These are phyloP conservation scores for Canariomyces notabilis DNA, from an alignment of 2,329 filamentous ascomycete species.

Conservation along the genomic window DNA sequence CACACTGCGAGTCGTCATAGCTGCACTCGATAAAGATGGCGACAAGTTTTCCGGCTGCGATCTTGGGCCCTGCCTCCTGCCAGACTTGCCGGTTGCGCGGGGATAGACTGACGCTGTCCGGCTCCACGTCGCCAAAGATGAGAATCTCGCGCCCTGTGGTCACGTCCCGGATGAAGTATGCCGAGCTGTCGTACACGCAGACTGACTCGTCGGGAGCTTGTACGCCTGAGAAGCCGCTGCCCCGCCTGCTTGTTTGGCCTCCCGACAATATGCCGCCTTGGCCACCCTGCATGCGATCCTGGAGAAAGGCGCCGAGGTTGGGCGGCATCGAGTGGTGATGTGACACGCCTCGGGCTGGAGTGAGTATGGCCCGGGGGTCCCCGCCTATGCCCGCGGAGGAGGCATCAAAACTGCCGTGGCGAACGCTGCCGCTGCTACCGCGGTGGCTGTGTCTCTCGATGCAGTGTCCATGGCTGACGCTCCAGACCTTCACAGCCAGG, in stretches of 20 bases:
- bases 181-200: constrained; percentile 82
- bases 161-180: constrained; percentile 84
- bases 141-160: constrained; percentile 70
- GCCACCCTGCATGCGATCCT: constrained; percentile 19
- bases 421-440: constrained; percentile 48
- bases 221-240: constrained; percentile 12
- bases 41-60: constrained; percentile 64
- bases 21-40: constrained; percentile 96
- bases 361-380: constrained; percentile 16
- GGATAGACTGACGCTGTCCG: constrained; percentile 75
- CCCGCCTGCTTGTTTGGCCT: constrained; percentile 3
- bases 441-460: constrained; percentile 67
- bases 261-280: background rate
- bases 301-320: constrained; percentile 22
- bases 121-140: constrained; percentile 93
- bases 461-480: constrained; percentile 85
- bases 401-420: constrained; percentile 46
- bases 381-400: constrained; percentile 25
- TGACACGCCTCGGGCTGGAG: constrained; percentile 24
- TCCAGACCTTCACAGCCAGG: constrained; percentile 80
- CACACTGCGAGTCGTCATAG: constrained; percentile 74
- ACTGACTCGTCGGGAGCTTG: constrained; percentile 38
- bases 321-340: constrained; percentile 23
- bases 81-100: constrained; percentile 81
- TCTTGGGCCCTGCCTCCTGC: constrained; percentile 82